Evolutionary conservation across 2,329 filamentous ascomycete species (phyloP).

Genomic region (Fusarium sp.): DNA sequence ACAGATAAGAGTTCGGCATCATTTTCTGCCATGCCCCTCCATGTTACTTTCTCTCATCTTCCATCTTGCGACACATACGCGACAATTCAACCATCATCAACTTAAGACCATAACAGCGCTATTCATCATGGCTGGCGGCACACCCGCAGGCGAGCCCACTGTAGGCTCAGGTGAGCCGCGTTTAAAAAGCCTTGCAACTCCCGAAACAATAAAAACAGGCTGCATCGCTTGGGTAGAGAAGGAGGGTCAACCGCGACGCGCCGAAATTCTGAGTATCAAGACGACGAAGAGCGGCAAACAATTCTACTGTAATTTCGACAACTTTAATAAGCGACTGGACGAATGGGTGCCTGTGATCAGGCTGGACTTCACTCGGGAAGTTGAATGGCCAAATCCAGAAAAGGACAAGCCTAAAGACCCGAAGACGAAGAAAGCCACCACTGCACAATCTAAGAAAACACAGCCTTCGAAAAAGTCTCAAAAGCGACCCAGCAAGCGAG

Average conservation of each 20-base stretch:
- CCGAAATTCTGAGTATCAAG: slow-evolving; percentile 95
- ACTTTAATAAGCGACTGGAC: slow-evolving; percentile 88
- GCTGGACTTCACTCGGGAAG: slow-evolving; percentile 88
- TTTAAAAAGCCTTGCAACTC: slow-evolving; percentile 83
- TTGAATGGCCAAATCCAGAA: slow-evolving; percentile 95
- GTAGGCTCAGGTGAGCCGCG: slow-evolving; percentile 68
- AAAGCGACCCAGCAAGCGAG: slow-evolving; percentile 65
- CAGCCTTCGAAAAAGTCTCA: slow-evolving; percentile 68
- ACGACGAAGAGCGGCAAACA: slow-evolving; percentile 88
- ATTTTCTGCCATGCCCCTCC: slow-evolving; percentile 48
- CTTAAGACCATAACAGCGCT: not conserved
- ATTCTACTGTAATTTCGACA: slow-evolving; percentile 97
- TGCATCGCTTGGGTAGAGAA: slow-evolving; percentile 72
- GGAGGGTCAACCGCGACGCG: slow-evolving; percentile 87
- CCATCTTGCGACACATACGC: slow-evolving; percentile 18
- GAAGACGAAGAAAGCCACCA: slow-evolving; percentile 77
- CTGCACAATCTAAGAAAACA: slow-evolving; percentile 66
- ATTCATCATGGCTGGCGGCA: slow-evolving; percentile 65
- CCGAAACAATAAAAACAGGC: slow-evolving; percentile 77
- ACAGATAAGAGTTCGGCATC: slow-evolving; percentile 36
- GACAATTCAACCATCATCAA: slow-evolving; percentile 43
- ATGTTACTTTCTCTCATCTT: slow-evolving; percentile 30
- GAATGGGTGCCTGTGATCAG: slow-evolving; percentile 90
- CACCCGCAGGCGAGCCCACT: slow-evolving; percentile 61
- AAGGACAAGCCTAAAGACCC: slow-evolving; percentile 80